Base-by-base conservation (phyloP, 2,329 filamentous ascomycete species). In the Fusarium sp. region DNA sequence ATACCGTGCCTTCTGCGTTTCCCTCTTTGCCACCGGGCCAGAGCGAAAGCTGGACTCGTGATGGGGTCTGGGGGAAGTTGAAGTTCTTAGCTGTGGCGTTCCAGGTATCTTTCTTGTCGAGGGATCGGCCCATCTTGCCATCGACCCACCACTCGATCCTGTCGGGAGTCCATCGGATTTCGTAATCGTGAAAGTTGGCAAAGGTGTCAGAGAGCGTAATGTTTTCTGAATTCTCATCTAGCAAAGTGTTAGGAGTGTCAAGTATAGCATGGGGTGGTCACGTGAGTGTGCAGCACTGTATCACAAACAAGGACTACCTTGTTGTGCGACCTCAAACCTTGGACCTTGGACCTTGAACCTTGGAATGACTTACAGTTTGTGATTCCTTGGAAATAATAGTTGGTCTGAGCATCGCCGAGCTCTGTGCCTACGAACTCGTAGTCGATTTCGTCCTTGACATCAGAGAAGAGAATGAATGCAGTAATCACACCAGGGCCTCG, bases 381-480 rank as follows among this genome's bases (percentile, higher is more conserved):
- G 67, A 97, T 90, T 76, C 96, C 96, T 82, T 97, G 94, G 82
- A 91, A 97, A 82, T 97, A 99, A 84, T 90, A 99, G 83, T 99
- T 99, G 77, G 94, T 96, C 83, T 99, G 94, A 19, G 91, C 92
- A 66, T 86, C 87, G 46, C 83, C 76, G 65, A 97, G 83, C 75
- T 97, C 92, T 44, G 87, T 87, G 70, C 96, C 96, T 55, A 99
- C 87, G 78, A 92, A 98, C 79, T 99, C 96, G 78, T 93, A 98
- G 82, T 99, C 96, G 75, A 99, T 97, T 81, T 99, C 96, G 76
- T 99, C 96, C 85, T 97, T 97, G 75, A 96, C 92, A 75, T 98
- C 95, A 35, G 92, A 94, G 79, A 97, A 89, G 76, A 98, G 84
- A 78, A 99, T 99, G 78, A 99, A 99, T 30, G 94, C 95, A 3